Base-by-base conservation (phyloP, 768 basidiomycete species). In the Tremella yokohamensis region DNA sequence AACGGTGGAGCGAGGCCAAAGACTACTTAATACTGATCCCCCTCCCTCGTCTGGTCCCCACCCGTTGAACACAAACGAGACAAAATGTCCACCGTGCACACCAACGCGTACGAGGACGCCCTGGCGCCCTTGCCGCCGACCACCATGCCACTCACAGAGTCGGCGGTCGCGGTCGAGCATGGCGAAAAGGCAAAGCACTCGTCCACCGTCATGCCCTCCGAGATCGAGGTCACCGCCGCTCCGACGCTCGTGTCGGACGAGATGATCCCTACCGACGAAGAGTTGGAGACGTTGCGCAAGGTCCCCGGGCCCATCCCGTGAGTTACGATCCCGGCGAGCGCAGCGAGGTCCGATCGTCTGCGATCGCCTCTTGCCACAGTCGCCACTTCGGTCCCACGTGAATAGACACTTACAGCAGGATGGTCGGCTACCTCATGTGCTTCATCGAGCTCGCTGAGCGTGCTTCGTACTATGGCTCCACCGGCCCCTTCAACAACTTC, bases 401-500 rank as follows among this genome's bases (percentile, higher is more conserved):
- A 55, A 40, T 62, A 11, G 34, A n/a, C 45, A 20, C 52, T 3
- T 51, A 55, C 34, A 59, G 62, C 40, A 66, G 49, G 34, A 72
- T 63, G 65, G 60, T 65, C n/a, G 68, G 55, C 15, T 51, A 73
- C 24, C 65, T 69, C 20, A 76, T 78, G 68, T 76, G 75, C 55
- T 42, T 74, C 13, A 60, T 77, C 55, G 77, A 78, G 64, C 67
- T 76, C 37, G 68, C 72, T 13, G 77, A 78, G 59, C 62, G 77
- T 54, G 69, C 68, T 2, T 72, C 68, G 16, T 74, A 74, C 58
- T 66, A 70, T 52, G 70, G 72, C 25, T 73, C 57, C 54, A n/a
- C 47, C 9, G 61, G 64, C 34, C 48, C 61, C 18, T 73, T 75
- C 62, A 58, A 49, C 54, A 76, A 75, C 66, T 76, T 72, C 47